Conservation (phyloP, 768 basidiomycete genomes). For the Xerocomus spinulosus region DNA sequence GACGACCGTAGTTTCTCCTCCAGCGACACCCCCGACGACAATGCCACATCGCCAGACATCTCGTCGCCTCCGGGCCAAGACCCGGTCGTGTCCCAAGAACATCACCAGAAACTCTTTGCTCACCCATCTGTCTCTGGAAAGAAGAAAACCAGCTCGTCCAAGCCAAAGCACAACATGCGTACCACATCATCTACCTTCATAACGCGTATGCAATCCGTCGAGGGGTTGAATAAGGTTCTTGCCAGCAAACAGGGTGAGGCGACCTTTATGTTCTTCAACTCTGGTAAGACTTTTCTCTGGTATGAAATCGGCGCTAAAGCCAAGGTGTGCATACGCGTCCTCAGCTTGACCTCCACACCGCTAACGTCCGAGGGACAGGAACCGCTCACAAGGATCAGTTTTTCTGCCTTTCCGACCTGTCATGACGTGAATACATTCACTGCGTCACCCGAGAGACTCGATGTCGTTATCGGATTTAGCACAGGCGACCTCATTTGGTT, state of each 20-base stretch:
- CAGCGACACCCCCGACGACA: slow-evolving; percentile 71
- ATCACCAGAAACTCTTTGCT: slow-evolving; percentile 59
- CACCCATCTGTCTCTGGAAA: slow-evolving; percentile 40
- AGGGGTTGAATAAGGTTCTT: slow-evolving; percentile 68
- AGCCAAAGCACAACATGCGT: slow-evolving; percentile 88
- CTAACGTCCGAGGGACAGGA: slow-evolving; percentile 52
- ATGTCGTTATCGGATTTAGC: slow-evolving; percentile 86
- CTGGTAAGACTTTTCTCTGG: slow-evolving; percentile 82
- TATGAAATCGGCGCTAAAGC: slow-evolving; percentile 79
- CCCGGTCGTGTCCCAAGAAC: slow-evolving; percentile 19
- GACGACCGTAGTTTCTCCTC: slow-evolving; percentile 78
- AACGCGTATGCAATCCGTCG: slow-evolving; percentile 75
- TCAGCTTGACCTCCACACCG: slow-evolving; percentile 1
- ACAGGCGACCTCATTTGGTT: slow-evolving; percentile 98
- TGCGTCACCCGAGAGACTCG: slow-evolving; percentile 71
- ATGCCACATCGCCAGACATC: slow-evolving; percentile 40
- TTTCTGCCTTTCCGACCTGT: slow-evolving; percentile 85
- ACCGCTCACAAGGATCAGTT: slow-evolving; percentile 77
- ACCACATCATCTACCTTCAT: slow-evolving; percentile 93
- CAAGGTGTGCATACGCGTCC: slow-evolving; percentile 50
- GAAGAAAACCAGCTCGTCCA: slow-evolving; percentile 59
- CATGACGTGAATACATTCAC: slow-evolving; percentile 83
- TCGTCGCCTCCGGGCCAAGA: slow-evolving; percentile 28
- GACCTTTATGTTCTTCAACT: slow-evolving; percentile 84
- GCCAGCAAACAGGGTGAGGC: slow-evolving; percentile 80